phyloP scores from a whole-genome alignment of 257 asterid species.

The Solanum tarijense region DNA sequence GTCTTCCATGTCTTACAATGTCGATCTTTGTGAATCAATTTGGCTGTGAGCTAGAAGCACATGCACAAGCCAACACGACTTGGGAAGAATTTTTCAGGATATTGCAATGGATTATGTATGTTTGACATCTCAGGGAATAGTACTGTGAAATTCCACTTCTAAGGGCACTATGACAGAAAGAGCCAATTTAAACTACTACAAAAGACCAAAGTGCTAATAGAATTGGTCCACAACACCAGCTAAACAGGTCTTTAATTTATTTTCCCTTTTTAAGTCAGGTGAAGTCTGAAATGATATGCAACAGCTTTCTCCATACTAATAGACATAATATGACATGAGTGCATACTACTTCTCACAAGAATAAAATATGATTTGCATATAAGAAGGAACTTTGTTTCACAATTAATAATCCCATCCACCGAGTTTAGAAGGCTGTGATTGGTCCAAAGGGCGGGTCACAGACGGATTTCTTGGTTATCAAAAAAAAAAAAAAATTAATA shows the following conservation, averaged over 20 bases:
- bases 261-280: not conserved
- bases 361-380: not conserved
- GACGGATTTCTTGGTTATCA: too few species aligned
- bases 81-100: not conserved
- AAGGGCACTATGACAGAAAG: not conserved
- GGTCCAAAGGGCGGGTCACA: too few species aligned
- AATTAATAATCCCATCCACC: not conserved
- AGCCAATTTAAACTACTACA: not conserved
- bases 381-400: not conserved
- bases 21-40: not conserved
- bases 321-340: not conserved
- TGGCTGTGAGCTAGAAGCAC: not conserved
- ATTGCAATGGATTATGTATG: not conserved
- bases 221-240: not conserved
- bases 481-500: not conserved
- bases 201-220: not conserved
- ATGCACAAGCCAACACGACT: not conserved
- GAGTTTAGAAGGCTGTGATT: too few species aligned
- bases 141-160: not conserved
- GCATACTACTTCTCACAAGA: not conserved
- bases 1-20: not conserved
- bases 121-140: not conserved
- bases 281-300: not conserved
- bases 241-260: not conserved
- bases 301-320: not conserved